Conservation (phyloP, 2,329 filamentous ascomycete species). For the Colletotrichum endophyticum region DNA sequence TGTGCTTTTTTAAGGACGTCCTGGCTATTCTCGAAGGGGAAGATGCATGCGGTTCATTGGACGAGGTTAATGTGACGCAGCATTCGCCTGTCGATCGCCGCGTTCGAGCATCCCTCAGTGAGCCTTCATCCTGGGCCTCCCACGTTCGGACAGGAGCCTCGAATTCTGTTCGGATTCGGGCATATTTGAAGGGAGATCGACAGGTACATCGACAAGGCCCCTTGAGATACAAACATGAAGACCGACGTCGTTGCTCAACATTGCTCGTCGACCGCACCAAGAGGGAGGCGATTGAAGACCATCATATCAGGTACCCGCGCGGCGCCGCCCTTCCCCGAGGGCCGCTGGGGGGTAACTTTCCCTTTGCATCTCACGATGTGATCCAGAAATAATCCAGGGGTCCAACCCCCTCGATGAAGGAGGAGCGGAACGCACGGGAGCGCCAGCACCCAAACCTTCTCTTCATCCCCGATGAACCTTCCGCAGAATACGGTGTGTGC, state of each 20-base stretch:
- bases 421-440: constrained; percentile 22
- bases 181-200: constrained; percentile 12
- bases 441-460: constrained; percentile 10
- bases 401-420: constrained; percentile 11
- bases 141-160: background rate
- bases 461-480: background rate
- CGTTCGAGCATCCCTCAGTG: background rate
- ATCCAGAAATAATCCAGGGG: constrained; percentile 6
- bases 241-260: background rate
- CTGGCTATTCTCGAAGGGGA: background rate
- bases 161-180: background rate
- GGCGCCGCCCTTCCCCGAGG: background rate
- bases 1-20: background rate
- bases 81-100: constrained; percentile 12
- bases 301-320: background rate
- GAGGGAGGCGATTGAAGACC: background rate
- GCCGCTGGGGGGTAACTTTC: background rate
- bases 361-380: background rate
- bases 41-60: background rate
- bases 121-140: background rate
- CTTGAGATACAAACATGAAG: background rate
- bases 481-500: background rate
- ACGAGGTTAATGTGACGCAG: background rate
- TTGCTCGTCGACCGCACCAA: background rate
- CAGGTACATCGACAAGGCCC: constrained; percentile 4